Percentiles rank a stretch among this genome's conserved stretches.
Conservation (phyloP, 805 yeast genomes). For the Metschnikowia arizonensis region DNA sequence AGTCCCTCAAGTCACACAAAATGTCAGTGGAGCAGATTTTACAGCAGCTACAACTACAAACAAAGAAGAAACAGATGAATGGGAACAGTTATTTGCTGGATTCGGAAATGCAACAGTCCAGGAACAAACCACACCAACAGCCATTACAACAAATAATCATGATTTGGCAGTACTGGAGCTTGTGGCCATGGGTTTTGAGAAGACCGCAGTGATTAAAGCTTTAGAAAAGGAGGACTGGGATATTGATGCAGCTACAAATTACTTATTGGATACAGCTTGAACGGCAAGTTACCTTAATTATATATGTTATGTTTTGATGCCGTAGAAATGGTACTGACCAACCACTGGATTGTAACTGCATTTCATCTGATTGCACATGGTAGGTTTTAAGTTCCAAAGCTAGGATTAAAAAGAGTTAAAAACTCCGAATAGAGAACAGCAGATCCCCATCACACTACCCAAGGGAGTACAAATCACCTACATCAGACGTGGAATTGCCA, state of each 20-base stretch:
- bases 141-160: constrained; percentile 24
- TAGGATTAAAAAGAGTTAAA: too few species aligned
- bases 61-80: constrained; percentile 58
- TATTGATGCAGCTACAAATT: constrained; percentile 83
- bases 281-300: too few species aligned
- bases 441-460: too few species aligned
- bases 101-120: constrained; percentile 51
- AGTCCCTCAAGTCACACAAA: too few species aligned
- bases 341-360: too few species aligned
- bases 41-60: not conserved
- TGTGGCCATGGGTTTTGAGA: constrained; percentile 84
- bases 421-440: too few species aligned
- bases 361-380: too few species aligned
- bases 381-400: too few species aligned
- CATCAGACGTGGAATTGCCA: too few species aligned
- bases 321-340: too few species aligned
- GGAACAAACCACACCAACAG: not conserved
- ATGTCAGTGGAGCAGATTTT: not conserved
- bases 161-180: constrained; percentile 69
- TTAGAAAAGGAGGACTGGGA: constrained; percentile 67
- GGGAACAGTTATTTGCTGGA: constrained; percentile 93
- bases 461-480: too few species aligned
- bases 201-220: constrained; percentile 62
- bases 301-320: too few species aligned
- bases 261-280: constrained; percentile 66